Conservation (phyloP, 768 basidiomycete species). For the Lactarius deliciosus region DNA sequence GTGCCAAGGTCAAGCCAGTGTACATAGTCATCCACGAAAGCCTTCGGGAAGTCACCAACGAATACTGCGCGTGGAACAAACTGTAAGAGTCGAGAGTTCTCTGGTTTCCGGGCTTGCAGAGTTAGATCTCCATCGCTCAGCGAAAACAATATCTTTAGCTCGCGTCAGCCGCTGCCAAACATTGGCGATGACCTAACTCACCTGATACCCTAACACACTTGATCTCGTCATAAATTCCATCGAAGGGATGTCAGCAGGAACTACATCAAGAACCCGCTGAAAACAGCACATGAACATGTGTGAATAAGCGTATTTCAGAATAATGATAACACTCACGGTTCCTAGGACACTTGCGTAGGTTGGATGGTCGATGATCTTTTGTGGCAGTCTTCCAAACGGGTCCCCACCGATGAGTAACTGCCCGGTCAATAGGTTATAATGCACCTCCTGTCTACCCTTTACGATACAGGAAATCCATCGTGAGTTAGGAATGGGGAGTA, state of each 20-base stretch:
- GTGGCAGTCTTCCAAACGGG: constrained; percentile 6
- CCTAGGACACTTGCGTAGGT: constrained; percentile 10
- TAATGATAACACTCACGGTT: neutral
- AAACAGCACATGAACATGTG: neutral
- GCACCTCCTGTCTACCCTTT: constrained; percentile 4
- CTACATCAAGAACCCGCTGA: constrained; percentile 3
- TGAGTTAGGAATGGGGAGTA: constrained; percentile 11
- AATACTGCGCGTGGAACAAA: constrained; percentile 38
- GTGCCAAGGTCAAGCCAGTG: constrained; percentile 39
- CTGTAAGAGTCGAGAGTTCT: constrained; percentile 25
- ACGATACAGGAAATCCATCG: constrained; percentile 18
- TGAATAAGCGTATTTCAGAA: neutral
- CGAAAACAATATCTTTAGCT: constrained; percentile 8
- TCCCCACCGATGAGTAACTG: constrained; percentile 7
- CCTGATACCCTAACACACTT: constrained; percentile 7
- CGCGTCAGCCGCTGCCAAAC: neutral
- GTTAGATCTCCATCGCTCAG: neutral
- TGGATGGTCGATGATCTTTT: constrained; percentile 1
- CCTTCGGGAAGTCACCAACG: constrained; percentile 35
- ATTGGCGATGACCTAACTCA: neutral
- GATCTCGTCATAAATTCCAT: constrained; percentile 12
- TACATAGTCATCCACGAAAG: constrained; percentile 35
- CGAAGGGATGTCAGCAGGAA: constrained; percentile 10
- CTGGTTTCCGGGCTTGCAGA: constrained; percentile 3
- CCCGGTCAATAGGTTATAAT: constrained; percentile 6